Conservation (phyloP, 306 rosid genomes). For the Dalbergia cultrata region DNA sequence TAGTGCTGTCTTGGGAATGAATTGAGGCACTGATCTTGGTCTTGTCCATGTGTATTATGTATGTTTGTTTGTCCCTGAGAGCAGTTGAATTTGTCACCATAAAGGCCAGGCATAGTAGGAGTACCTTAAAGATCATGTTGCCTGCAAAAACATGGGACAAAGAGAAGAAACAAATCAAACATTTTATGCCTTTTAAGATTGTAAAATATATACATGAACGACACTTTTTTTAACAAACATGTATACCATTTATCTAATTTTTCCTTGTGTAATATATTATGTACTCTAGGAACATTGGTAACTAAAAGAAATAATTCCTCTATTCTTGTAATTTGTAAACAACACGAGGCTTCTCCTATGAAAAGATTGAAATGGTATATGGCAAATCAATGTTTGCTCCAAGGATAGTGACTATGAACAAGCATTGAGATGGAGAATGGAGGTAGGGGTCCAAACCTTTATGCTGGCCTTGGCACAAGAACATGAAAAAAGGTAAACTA, state of each 20-base stretch:
- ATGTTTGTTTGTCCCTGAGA: conserved; percentile 53
- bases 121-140: conserved; percentile 48
- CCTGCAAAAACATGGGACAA: conserved; percentile 44
- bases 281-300: background rate
- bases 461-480: conserved; percentile 34
- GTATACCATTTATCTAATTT: background rate
- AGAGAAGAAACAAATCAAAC: background rate
- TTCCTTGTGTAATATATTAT: background rate
- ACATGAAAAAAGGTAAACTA: background rate
- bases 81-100: conserved; percentile 54
- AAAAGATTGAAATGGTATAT: background rate
- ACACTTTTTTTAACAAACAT: background rate
- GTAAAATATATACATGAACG: background rate
- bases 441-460: conserved; percentile 32
- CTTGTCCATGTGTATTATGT: conserved; percentile 73
- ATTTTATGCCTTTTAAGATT: background rate
- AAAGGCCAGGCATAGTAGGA: conserved; percentile 48
- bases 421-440: background rate
- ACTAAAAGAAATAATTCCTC: background rate
- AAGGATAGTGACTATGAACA: background rate
- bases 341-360: background rate
- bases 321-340: background rate
- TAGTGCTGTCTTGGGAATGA: conserved; percentile 43
- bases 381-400: background rate
- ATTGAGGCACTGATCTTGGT: conserved; percentile 45